Evolutionary conservation across 805 yeast species (phyloP).

Genomic region (Limtongia smithiae): DNA sequence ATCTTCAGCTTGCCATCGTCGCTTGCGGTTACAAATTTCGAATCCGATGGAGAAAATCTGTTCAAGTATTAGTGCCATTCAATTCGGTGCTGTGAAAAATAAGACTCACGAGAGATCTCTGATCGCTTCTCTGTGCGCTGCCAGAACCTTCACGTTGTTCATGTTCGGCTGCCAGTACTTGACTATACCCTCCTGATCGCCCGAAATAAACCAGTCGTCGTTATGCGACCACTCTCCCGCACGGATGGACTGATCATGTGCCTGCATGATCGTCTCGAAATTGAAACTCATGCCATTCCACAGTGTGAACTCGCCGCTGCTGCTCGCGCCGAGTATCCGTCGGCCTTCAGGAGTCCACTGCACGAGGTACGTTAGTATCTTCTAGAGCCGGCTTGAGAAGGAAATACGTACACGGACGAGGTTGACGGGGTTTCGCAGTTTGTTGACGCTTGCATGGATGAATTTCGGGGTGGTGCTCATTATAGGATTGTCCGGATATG

Average conservation of each 20-base stretch:
- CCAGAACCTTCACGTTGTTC: slow-evolving; percentile 82
- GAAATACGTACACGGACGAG: slow-evolving; percentile 21
- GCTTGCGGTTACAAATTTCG: slow-evolving; percentile 88
- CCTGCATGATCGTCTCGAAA: slow-evolving; percentile 94
- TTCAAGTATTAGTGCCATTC: not conserved
- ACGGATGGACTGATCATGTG: slow-evolving; percentile 88
- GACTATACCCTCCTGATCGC: slow-evolving; percentile 86
- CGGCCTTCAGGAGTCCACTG: slow-evolving; percentile 97
- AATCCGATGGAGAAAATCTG: slow-evolving; percentile 77
- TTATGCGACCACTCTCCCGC: slow-evolving; percentile 77
- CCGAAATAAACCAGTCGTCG: slow-evolving; percentile 92
- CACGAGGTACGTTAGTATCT: slow-evolving; percentile 58
- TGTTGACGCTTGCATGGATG: slow-evolving; percentile 86
- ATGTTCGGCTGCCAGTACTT: slow-evolving; percentile 98
- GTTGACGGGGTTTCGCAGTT: slow-evolving; percentile 70
- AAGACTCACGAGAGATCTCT: slow-evolving; percentile 60
- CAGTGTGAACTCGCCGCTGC: slow-evolving; percentile 91
- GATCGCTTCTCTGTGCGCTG: slow-evolving; percentile 75
- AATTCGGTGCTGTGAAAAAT: not conserved
- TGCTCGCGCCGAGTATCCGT: slow-evolving; percentile 81
- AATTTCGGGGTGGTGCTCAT: slow-evolving; percentile 74
- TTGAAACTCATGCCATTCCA: slow-evolving; percentile 96
- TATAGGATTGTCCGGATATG: slow-evolving; percentile 50
- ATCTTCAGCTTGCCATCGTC: slow-evolving; percentile 89
- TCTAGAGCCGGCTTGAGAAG: slow-evolving; percentile 31